A percentile compares a stretch with the other conserved stretches of the same genome.
Conservation (phyloP, 257 asterid genomes). For the Fraxinus cuspidata region DNA sequence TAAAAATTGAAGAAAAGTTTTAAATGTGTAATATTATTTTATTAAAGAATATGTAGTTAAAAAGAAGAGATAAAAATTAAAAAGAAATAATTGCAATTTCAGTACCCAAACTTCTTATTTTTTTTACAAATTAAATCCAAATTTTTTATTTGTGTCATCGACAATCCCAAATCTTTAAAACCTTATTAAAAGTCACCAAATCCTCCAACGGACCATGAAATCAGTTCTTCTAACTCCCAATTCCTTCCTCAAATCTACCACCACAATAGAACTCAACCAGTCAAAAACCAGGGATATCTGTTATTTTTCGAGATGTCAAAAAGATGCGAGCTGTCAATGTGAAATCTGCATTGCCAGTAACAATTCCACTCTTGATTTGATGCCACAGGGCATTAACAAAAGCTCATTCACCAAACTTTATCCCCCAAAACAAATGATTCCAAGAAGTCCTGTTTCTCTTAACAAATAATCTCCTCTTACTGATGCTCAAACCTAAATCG, state of each 20-base stretch:
- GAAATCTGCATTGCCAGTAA: conserved; percentile 80
- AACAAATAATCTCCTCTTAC: conserved; percentile 33
- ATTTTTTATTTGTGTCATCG: too few relatives aligned
- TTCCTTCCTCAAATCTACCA: conserved; percentile 64
- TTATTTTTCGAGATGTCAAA: conserved; percentile 79
- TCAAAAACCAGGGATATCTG: conserved; percentile 54
- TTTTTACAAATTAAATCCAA: too few relatives aligned
- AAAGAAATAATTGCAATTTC: too few relatives aligned
- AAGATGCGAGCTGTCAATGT: conserved; percentile 78
- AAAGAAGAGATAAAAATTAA: too few relatives aligned
- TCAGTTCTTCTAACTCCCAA: conserved; percentile 48
- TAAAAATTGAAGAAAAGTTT: too few relatives aligned
- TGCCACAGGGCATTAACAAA: conserved; percentile 45
- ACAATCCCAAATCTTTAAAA: too few relatives aligned
- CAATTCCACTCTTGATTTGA: conserved; percentile 82
- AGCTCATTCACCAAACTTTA: conserved; percentile 54
- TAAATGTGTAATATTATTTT: too few relatives aligned
- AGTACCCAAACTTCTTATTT: too few relatives aligned
- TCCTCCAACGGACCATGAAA: conserved; percentile 42
- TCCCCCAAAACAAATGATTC: conserved; percentile 37
- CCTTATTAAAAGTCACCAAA: not conserved
- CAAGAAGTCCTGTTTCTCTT: conserved; percentile 58
- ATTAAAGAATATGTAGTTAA: too few relatives aligned
- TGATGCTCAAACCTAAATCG: conserved; percentile 41
- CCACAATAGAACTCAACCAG: conserved; percentile 20